Evolutionary conservation across 164 flowering plant species (phyloP).

Genomic region (Vitis rotundifolia): DNA sequence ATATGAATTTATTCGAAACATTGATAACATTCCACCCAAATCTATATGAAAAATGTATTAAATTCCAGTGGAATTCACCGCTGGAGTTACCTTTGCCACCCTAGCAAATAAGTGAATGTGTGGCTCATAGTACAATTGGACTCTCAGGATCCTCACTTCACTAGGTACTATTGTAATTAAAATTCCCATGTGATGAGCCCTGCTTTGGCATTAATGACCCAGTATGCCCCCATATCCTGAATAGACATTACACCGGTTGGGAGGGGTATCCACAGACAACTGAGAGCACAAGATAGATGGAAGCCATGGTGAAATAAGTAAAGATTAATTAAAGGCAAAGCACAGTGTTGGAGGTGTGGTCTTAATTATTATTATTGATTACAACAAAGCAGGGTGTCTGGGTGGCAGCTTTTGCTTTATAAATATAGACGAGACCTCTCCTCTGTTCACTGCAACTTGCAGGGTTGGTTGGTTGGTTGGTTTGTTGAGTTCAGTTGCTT

Average conservation of each 20-base stretch:
- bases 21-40: no score
- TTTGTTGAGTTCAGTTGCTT: not conserved
- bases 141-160: no score
- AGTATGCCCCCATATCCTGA: not conserved
- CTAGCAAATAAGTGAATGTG: no score
- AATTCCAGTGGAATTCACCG: no score
- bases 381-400: slow-evolving; percentile 15
- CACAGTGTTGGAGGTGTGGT: not conserved
- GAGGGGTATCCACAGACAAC: no score
- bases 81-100: no score
- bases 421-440: slow-evolving; percentile 33
- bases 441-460: slow-evolving; percentile 13
- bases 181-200: no score
- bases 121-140: no score
- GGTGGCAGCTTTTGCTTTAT: slow-evolving; percentile 34
- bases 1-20: no score
- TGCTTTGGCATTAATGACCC: not conserved
- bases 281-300: no score
- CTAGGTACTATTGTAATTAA: no score
- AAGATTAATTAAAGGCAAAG: not conserved
- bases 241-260: not conserved
- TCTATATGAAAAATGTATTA: no score
- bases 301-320: not conserved
- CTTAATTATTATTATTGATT: slow-evolving; percentile 6
- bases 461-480: slow-evolving; percentile 13